A percentile compares a stretch with the other conserved stretches of the same genome.
phyloP scores from a whole-genome alignment of 2,329 filamentous ascomycete species.

The Sporothrix globosa region DNA sequence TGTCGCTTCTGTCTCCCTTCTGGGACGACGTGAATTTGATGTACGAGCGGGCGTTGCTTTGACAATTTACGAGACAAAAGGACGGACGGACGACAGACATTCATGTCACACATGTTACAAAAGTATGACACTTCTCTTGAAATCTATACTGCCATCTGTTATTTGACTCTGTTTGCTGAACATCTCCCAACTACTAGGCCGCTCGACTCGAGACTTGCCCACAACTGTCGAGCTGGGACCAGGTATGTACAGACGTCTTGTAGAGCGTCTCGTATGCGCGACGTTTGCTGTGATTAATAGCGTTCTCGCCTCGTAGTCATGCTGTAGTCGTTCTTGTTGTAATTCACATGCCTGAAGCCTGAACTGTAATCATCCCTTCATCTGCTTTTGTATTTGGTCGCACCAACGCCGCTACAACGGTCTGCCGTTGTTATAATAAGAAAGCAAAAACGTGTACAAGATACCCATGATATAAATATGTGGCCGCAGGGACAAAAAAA shows the following conservation, averaged over 20 bases:
- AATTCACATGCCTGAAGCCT: neutral
- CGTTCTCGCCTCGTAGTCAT: neutral
- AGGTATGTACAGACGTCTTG: neutral
- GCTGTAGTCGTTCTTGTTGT: too few relatives aligned
- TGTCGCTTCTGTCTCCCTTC: neutral
- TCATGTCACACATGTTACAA: neutral
- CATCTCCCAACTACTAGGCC: conserved; percentile 10
- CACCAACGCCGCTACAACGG: conserved; percentile 23
- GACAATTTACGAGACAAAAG: neutral
- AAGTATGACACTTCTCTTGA: conserved; percentile 13
- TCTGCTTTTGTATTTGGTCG: conserved; percentile 20
- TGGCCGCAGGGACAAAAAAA: conserved; percentile 9
- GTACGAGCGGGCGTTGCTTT: conserved; percentile 4
- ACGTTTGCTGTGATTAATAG: neutral
- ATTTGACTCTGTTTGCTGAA: conserved; percentile 20
- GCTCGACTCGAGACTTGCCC: neutral
- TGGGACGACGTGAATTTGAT: neutral
- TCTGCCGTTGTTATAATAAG: conserved; percentile 10
- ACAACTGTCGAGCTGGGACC: neutral
- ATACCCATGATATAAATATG: conserved; percentile 23
- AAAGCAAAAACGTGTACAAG: neutral
- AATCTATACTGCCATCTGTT: neutral
- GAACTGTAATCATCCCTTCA: too few relatives aligned
- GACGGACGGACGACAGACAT: neutral
- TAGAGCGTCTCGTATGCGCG: neutral